phyloP scores from a whole-genome alignment of 2,329 filamentous ascomycete species.

The Phyllosticta citriasiana region DNA sequence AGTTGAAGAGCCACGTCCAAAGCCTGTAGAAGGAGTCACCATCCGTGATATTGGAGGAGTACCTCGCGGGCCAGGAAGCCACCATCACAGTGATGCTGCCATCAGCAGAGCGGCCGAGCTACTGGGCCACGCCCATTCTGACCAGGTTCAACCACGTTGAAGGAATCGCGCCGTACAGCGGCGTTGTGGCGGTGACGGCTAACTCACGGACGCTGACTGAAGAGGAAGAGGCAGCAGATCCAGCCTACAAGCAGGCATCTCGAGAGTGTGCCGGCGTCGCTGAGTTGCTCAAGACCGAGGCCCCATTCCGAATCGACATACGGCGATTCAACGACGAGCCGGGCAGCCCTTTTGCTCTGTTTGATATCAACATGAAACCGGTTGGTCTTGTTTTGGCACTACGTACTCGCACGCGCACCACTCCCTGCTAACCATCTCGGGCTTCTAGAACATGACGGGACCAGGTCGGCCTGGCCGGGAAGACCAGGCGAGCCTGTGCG shows the following conservation, averaged over 20 bases:
- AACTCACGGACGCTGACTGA: conserved; percentile 35
- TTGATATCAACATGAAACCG: conserved; percentile 45
- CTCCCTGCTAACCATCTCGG: neutral
- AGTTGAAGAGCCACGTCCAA: conserved; percentile 26
- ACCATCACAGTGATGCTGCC: conserved; percentile 46
- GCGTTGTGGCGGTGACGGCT: conserved; percentile 35
- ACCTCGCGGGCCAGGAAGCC: conserved; percentile 38
- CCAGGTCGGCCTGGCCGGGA: conserved; percentile 39
- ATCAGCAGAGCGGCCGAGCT: conserved; percentile 18
- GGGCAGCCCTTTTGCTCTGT: conserved; percentile 34
- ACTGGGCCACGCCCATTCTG: conserved; percentile 39
- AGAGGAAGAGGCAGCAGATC: conserved; percentile 23
- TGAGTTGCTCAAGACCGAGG: conserved; percentile 29
- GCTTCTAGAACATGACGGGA: conserved; percentile 37
- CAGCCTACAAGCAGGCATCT: conserved; percentile 23
- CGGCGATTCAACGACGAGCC: conserved; percentile 25
- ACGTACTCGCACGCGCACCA: neutral
- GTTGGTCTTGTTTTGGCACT: conserved; percentile 20
- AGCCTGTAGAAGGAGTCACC: conserved; percentile 28
- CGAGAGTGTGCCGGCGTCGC: conserved; percentile 34
- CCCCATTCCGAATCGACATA: conserved; percentile 39
- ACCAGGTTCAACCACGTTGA: conserved; percentile 38
- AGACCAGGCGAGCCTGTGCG: conserved; percentile 39
- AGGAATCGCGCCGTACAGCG: conserved; percentile 42
- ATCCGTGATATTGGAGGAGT: conserved; percentile 39